Evolutionary conservation across 2,329 filamentous ascomycete species (phyloP), one percentile per base, ranked within the genome.

Genomic region (Geosmithia morbida): DNA sequence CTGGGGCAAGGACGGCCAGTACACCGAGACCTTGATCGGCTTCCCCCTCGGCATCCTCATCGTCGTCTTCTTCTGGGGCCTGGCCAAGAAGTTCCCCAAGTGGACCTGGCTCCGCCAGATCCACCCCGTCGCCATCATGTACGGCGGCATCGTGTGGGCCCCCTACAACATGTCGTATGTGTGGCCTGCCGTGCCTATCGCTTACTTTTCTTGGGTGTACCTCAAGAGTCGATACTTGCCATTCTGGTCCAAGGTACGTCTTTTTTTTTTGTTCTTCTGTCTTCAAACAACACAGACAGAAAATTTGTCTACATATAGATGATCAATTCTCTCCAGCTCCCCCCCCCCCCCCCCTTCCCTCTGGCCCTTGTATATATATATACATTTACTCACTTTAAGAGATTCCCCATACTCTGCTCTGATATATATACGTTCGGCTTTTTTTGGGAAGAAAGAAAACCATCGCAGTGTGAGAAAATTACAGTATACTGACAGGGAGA

Each of bases 111-210:
- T 56, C 16, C 60, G 70, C 20, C 69, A 73, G 50, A 62, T 73
- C 26, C 70, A 74, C 53, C 66, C 68, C 1, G 66, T 72, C 2
- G 67, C 68, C 20, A 61, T 73, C 44, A 63, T 72, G 55, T 69
- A 68, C 45, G 70, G 69, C 26, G 65, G 62, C 17, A 60, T 71
- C 16, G 61, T 64, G 7, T 70, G 67, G 63, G 67, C 69, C 1
- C 71, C 67, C 0, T 74, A 73, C 53, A 70, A 74, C 56, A 60
- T 76, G 57, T 68, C 66, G 2, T 77, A 75, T 54, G 61, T 69
- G 39, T 70, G 68, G 67, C 71, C 70, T 0, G 66, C 67, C 11
- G 66, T 76, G n/a, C 69, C 69, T 3, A 67, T 75, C 50, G 71
- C 69, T 2, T 74, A 66, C 57, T 59, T 71, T 50, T 72, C 69